Evolutionary conservation across 495 filamentous ascomycete genomes (phyloP), one percentile per base, ranked within the genome.

Genomic region (Patellaria atrata): DNA sequence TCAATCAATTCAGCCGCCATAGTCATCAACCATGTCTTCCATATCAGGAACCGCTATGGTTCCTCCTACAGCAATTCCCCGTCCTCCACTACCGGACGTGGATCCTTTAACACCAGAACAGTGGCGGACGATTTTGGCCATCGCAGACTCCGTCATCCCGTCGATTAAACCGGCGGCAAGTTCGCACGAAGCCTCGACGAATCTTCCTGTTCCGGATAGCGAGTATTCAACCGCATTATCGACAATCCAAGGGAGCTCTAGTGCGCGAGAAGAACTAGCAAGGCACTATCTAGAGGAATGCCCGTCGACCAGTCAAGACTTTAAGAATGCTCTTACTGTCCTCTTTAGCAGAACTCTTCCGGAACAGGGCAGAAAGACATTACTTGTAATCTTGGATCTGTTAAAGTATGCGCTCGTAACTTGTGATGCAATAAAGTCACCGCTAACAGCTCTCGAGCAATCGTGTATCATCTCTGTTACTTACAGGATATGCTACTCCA

Each of bases 91-190:
- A 3, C 47, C 52, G 11, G 28, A 35, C 12, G 33, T 35, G 6
- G 54, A 57, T 30, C 46, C 49, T 22, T 40, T 58, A 20, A 54
- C 48, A 8, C 14, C 38, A 7, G 43, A 44, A 10, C 53, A 58
- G 43, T 58, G 55, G 55, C 38, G 35, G 30, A 56, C 50, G 3
- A 36, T 58, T 2, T 38, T 50, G n/a, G 55, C 55, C 20, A 45
- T 58, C 16, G 43, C 48, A 3, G 53, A 58, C 33, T 39, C 55
- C 8, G 36, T 58, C 21, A 48, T 58, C 16, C 51, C 53, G 0
- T 41, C 51, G 11, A 40, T 58, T 27, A 44, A 38, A 21, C 48
- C 48, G 0, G 26, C 33, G 3, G n/a, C n/a, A n/a, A n/a, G n/a
- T n/a, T n/a, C n/a, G n/a, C n/a, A n/a, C n/a, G n/a, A n/a, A n/a